These are phyloP conservation scores for Sarocladiaceae sp. DNA, from an alignment of 2,329 filamentous ascomycete genomes.

Conservation along the genomic window DNA sequence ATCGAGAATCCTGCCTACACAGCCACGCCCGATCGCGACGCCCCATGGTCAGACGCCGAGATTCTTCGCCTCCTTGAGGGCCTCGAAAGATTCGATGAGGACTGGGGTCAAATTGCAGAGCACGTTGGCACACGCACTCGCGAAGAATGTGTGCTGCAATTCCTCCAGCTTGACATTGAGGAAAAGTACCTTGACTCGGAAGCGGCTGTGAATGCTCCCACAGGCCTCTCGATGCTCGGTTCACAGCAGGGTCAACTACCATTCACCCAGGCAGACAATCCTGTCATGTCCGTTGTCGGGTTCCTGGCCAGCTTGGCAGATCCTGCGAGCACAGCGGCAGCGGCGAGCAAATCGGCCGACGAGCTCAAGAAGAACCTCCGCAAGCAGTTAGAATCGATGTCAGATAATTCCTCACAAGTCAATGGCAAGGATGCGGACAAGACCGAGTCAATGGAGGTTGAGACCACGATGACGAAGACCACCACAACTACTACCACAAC, in stretches of 20 bases:
- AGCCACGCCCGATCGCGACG: conserved; percentile 73
- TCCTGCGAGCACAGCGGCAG: conserved; percentile 83
- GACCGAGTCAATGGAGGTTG: conserved; percentile 60
- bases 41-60: conserved; percentile 88
- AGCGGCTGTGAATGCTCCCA: conserved; percentile 43
- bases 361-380: conserved; percentile 79
- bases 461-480: conserved; percentile 45
- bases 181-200: conserved; percentile 92
- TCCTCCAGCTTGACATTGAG: conserved; percentile 93
- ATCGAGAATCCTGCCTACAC: conserved; percentile 85
- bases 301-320: conserved; percentile 91
- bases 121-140: conserved; percentile 87
- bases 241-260: conserved; percentile 76
- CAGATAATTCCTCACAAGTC: conserved; percentile 39
- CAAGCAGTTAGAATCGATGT: conserved; percentile 65
- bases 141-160: conserved; percentile 96
- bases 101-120: conserved; percentile 90
- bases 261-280: conserved; percentile 90
- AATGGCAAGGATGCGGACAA: conserved; percentile 58
- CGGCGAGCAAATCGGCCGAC: conserved; percentile 81
- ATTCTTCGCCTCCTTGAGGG: conserved; percentile 85
- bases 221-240: conserved; percentile 62
- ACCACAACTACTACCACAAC: conserved; percentile 44
- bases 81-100: conserved; percentile 88
- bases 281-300: conserved; percentile 91